These are phyloP conservation scores for Phytophthora pluvialis DNA, from an alignment of 352 stramenopile genomes.

Conservation along the genomic window DNA sequence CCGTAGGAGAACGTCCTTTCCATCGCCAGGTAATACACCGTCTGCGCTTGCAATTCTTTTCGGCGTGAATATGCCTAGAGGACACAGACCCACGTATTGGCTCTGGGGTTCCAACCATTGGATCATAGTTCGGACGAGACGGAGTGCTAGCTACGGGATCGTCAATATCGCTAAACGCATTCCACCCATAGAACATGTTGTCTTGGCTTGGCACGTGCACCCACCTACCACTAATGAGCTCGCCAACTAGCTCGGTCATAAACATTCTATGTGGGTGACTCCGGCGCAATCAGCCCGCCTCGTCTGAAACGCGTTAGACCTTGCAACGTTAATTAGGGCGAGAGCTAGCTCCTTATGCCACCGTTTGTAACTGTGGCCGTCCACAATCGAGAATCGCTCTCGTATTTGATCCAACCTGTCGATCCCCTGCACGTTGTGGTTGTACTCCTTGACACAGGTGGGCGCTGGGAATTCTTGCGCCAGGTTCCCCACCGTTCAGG, in stretches of 20 bases:
- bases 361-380: not conserved
- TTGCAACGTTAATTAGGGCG: not conserved
- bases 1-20: not conserved
- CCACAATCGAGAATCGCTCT: constrained; percentile 3
- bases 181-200: not conserved
- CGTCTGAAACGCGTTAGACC: constrained; percentile 4
- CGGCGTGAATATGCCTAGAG: not conserved
- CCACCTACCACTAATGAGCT: not conserved
- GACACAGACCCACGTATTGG: not conserved
- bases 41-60: not conserved
- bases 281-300: not conserved
- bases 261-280: constrained; percentile 2
- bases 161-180: not conserved
- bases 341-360: constrained; percentile 4
- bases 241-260: not conserved
- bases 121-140: not conserved
- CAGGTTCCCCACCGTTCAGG: not conserved
- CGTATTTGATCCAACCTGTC: constrained; percentile 3
- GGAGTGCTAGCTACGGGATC: not conserved
- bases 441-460: constrained; percentile 1
- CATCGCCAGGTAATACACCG: not conserved
- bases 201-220: no score
- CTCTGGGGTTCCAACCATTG: not conserved
- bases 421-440: constrained; percentile 1
- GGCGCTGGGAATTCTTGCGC: constrained; percentile 4